Conservation (phyloP, 2,329 filamentous ascomycete genomes). For the Xylariaceae sp. region DNA sequence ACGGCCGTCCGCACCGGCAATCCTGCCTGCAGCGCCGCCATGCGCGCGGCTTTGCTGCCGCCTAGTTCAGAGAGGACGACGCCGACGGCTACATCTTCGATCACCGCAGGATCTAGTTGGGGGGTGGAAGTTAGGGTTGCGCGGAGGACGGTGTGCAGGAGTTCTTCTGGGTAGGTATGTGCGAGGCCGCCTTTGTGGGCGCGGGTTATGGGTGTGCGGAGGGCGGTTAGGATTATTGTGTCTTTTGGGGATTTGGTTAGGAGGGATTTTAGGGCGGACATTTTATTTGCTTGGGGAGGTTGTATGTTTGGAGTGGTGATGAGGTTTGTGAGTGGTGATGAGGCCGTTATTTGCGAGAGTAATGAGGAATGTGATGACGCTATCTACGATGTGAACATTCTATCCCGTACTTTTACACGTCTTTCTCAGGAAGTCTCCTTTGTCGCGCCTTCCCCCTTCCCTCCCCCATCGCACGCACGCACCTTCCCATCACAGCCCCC, state of each 20-base stretch:
- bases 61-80: conserved; percentile 88
- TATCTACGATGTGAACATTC: too few relatives aligned
- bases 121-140: conserved; percentile 67
- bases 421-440: too few relatives aligned
- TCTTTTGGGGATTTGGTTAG: conserved; percentile 75
- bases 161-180: conserved; percentile 85
- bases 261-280: conserved; percentile 60
- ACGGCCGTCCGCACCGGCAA: conserved; percentile 68
- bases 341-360: too few relatives aligned
- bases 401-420: too few relatives aligned
- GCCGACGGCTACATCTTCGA: conserved; percentile 73
- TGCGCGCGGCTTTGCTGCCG: conserved; percentile 82
- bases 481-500: too few relatives aligned
- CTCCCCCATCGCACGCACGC: too few relatives aligned
- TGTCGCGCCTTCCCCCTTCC: too few relatives aligned
- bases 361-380: too few relatives aligned
- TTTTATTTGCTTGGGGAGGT: conserved; percentile 13
- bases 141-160: conserved; percentile 62
- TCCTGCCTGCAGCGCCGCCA: conserved; percentile 82
- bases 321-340: too few relatives aligned
- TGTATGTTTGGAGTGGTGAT: too few relatives aligned
- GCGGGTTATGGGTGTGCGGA: conserved; percentile 81
- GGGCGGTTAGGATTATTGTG: conserved; percentile 82
- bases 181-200: conserved; percentile 79
- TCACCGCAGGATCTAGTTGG: conserved; percentile 51